Conservation (phyloP, 1,284 basidiomycete genomes). For the Phylloporus gajari region DNA sequence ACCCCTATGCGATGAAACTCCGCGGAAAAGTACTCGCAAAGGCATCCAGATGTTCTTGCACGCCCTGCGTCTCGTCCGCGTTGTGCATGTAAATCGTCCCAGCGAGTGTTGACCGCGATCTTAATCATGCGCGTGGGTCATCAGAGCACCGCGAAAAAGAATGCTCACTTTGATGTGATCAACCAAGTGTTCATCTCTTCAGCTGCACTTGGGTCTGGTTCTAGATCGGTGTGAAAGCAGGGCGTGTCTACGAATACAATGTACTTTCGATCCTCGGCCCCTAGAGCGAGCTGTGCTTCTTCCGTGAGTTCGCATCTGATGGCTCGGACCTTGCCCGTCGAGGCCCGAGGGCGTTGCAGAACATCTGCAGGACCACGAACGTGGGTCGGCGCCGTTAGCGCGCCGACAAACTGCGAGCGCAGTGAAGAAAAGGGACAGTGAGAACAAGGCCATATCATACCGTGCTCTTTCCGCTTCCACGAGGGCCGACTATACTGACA, state of each 20-base stretch:
- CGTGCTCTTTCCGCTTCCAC: too few species aligned
- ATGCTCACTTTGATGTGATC: constrained; percentile 17
- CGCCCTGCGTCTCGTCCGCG: too few species aligned
- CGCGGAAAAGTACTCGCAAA: constrained; percentile 20
- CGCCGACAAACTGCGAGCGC: too few species aligned
- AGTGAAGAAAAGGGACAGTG: too few species aligned
- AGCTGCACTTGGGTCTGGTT: not conserved
- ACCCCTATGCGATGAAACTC: not conserved
- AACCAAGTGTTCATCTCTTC: constrained; percentile 20
- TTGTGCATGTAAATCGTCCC: too few species aligned
- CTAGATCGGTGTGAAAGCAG: constrained; percentile 18
- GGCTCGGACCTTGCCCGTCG: constrained; percentile 8
- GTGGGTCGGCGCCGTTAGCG: too few species aligned
- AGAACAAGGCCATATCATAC: too few species aligned
- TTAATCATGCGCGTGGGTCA: too few species aligned
- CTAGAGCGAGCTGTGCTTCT: not conserved
- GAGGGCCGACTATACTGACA: too few species aligned
- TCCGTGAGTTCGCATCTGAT: constrained; percentile 25
- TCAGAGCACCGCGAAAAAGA: too few species aligned
- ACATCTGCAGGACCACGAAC: too few species aligned
- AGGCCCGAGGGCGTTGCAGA: constrained; percentile 10
- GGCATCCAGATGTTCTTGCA: constrained; percentile 16
- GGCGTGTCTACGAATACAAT: constrained; percentile 38
- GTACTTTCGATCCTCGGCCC: not conserved
- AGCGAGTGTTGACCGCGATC: too few species aligned